Evolutionary conservation across 2,329 filamentous ascomycete species (phyloP).

Genomic region (Fusarium papillatum): DNA sequence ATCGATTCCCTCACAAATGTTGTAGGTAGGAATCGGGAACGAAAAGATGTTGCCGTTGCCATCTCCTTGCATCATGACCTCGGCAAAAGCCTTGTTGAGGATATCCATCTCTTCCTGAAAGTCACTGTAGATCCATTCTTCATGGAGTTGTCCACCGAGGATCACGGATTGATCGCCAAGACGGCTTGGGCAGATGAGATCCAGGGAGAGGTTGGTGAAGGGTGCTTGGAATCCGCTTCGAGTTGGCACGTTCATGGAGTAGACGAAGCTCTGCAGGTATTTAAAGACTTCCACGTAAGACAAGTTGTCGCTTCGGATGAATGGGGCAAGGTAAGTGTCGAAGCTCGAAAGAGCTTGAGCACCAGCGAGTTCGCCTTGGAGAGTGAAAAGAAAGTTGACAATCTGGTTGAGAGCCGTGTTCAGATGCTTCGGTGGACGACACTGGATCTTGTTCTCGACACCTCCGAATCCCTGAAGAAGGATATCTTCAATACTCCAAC

Average conservation of each 20-base stretch:
- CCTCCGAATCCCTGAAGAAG: conserved; percentile 41
- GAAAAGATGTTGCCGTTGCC: conserved; percentile 43
- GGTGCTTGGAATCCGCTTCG: conserved; percentile 42
- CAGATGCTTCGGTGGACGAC: conserved; percentile 38
- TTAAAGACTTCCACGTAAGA: conserved; percentile 40
- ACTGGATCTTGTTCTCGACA: conserved; percentile 42
- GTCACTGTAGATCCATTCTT: conserved; percentile 35
- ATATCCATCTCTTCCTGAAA: conserved; percentile 44
- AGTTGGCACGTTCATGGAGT: conserved; percentile 43
- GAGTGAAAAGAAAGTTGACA: conserved; percentile 42
- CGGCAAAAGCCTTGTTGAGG: conserved; percentile 41
- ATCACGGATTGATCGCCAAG: conserved; percentile 32
- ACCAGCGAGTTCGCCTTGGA: conserved; percentile 40
- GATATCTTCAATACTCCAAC: conserved; percentile 42
- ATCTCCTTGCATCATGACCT: conserved; percentile 43
- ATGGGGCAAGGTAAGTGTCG: conserved; percentile 40
- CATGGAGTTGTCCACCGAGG: conserved; percentile 30
- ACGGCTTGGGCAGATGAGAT: conserved; percentile 36
- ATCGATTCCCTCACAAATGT: conserved; percentile 37
- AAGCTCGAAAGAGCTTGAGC: conserved; percentile 40
- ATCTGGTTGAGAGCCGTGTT: conserved; percentile 43
- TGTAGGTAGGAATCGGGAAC: conserved; percentile 41
- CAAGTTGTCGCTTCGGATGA: conserved; percentile 35
- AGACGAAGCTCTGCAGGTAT: conserved; percentile 41
- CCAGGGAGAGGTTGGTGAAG: conserved; percentile 40